Base-by-base conservation (phyloP, 345 rosid genomes). In the Eutrema yunnanense region DNA sequence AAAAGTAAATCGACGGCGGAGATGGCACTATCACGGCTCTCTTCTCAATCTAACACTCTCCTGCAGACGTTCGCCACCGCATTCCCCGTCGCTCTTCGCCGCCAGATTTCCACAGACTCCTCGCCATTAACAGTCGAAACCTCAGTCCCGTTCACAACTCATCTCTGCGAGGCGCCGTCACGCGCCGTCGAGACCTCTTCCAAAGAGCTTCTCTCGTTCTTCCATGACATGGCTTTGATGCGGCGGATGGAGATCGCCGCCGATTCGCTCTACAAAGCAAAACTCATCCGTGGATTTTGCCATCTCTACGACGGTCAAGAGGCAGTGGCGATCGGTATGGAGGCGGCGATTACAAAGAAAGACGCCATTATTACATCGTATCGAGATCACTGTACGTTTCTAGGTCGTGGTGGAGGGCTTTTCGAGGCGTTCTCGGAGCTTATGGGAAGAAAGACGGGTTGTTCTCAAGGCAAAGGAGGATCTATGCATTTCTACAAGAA, bases 241-340 rank as follows among this genome's bases (percentile, higher is more conserved):
- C 92, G 97, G 3, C 83, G 97, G 9, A 83, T 86, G 90, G 96
- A 92, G 84, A 89, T 92, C 80, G 96, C 97, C 13, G 84, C 97
- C 44, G 96, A 92, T 67, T 89, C 97, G 3, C 94, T 92, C 61
- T 92, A 92, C 88, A 92, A 92, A 81, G 86, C 96, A 9, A 92
- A 89, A 75, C 93, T 89, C 58, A 87, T 92, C 73, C 97, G 96
- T 7, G 96, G 97, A 0, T 92, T 92, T 81, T 92, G 97, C 79
- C 97, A 92, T 58, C 84, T 92, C 42, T 92, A 92, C 83, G 97
- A 92, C 67, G 97, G 97, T 2, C 97, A 92, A 67, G 97, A 92
- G 37, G 97, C 96, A 3, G 94, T 89, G 16, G 88, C 94, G 50
- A 73, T 92, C 53, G 96, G 96, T 12, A 92, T 92, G 97, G 96